Evolutionary conservation across 2,329 filamentous ascomycete species (phyloP), one percentile per base, ranked within the genome.

Genomic region (Aspergillus novofumigatus): DNA sequence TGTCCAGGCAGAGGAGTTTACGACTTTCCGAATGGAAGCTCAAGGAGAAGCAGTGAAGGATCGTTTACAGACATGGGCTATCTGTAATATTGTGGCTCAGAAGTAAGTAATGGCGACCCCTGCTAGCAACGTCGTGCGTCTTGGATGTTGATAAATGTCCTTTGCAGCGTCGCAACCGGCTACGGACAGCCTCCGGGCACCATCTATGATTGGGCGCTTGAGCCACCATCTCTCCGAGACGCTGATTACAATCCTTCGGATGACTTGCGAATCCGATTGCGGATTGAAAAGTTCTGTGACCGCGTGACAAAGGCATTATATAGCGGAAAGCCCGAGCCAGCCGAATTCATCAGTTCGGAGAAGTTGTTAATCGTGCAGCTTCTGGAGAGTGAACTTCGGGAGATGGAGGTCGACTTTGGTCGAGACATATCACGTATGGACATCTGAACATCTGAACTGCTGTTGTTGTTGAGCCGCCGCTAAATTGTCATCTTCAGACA

Each of bases 31-130:
- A 20, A 75, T 78, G 62, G 74, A 84, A 55, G 71, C 86, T 14
- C 75, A 81, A 60, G 82, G 84, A 28, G 84, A 86, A 65, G 84
- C 86, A 55, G 77, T 86, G 54, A 80, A 83, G 41, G 85, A 88
- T 69, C 78, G 85, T 17, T 73, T 87, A 35, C 80, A 85, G 64
- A 87, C 85, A 2, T 88, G 85, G 85, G 83, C 83, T 1, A 80
- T 85, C 4, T 86, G 85, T 73, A 88, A 88, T 63, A 82, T 87
- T 56, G 84, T 87, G 9, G 84, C 85, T n/a, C 84, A 88, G 63
- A 84, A 83, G 82, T 83, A 69, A 68, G 77, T 69, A 4, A 5
- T 23, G 11, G 10, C 11, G 21, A 10, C 26, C 11, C 23, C 21
- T 21, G 11, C 2, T 23, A 47, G 44, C 20, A 47, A 47, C 2